Evolutionary conservation across 768 basidiomycete species (phyloP), one percentile per base, ranked within the genome.

Genomic region (Tricholoma sp.): DNA sequence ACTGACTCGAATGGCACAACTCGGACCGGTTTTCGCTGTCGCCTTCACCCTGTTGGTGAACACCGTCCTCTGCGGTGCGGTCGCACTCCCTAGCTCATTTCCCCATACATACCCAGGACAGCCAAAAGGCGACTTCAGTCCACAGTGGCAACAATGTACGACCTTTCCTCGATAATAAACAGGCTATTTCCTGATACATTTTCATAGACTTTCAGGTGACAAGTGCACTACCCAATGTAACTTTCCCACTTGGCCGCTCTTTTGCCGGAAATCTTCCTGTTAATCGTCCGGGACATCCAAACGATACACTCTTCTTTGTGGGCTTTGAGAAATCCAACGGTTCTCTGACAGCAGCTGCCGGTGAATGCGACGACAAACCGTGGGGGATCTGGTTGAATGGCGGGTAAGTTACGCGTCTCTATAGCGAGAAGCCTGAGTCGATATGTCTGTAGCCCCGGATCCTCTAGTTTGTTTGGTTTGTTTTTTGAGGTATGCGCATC

Each of bases 331-430:
- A 80, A 31, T 67, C 70, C 0, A 63, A 72, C 16, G 84, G 82
- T 5, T 86, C 86, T 2, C 70, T 89, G 51, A 86, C 82, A 9
- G 69, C 65, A 9, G 65, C 55, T 24, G 65, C 68, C 1, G 59
- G 61, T 46, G 60, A 66, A n/a, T 66, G 63, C 16, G 73, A 66
- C 47, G 68, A 65, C 12, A 73, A 83, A 18, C 87, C 88, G 1
- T 88, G 88, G 88, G 79, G 80, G 3, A 83, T 89, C 41, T 89
- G 86, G 86, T 67, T 89, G 22, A 87, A 88, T 58, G 88, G 86
- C 71, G 86, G 85, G 83, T 84, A 61, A 50, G 81, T 67, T 41
- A 45, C 46, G 34, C 50, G 45, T 46, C 21, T 50, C 47, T 10
- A 27, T 53, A 19, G 10, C 4, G 29, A 29, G 27, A 50, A 29